Evolutionary conservation across 805 yeast genomes (phyloP).

Genomic region (Kodamaea nitidulidarum): DNA sequence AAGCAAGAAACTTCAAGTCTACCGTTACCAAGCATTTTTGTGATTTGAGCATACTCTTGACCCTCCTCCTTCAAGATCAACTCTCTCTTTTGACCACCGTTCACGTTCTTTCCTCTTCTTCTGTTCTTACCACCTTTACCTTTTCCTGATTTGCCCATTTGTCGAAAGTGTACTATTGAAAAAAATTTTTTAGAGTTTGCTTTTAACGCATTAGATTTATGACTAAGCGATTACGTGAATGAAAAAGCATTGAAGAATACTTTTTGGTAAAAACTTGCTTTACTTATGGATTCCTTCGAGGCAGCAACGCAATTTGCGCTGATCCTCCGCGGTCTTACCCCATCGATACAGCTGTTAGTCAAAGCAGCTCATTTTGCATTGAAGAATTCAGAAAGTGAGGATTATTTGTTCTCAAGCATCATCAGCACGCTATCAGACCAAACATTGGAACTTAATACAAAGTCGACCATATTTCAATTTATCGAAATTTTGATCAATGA

Average conservation of each 20-base stretch:
- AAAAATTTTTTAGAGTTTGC: constrained; percentile 1
- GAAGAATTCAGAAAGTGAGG: constrained; percentile 54
- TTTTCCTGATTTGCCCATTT: constrained; percentile 72
- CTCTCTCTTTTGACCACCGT: constrained; percentile 90
- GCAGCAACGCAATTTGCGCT: constrained; percentile 73
- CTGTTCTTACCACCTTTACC: constrained; percentile 92
- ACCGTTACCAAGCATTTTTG: constrained; percentile 98
- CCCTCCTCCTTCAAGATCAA: constrained; percentile 89
- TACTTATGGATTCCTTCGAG: constrained; percentile 83
- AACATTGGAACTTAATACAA: constrained; percentile 51
- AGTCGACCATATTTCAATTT: constrained; percentile 66
- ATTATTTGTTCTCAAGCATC: constrained; percentile 65
- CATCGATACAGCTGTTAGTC: constrained; percentile 50
- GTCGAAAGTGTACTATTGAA: constrained; percentile 2
- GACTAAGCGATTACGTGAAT: constrained; percentile 1
- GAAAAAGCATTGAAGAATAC: too few species aligned
- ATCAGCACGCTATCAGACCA: constrained; percentile 52
- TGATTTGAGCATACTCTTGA: constrained; percentile 97
- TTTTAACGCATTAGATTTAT: background rate
- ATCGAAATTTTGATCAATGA: constrained; percentile 55
- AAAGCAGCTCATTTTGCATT: constrained; percentile 56
- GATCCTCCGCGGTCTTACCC: constrained; percentile 59
- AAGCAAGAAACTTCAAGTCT: constrained; percentile 93
- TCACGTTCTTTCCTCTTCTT: constrained; percentile 97
- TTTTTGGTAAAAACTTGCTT: background rate